These are phyloP conservation scores for Fusarium chlamydosporum DNA, from an alignment of 2,329 filamentous ascomycete genomes.

Conservation along the genomic window DNA sequence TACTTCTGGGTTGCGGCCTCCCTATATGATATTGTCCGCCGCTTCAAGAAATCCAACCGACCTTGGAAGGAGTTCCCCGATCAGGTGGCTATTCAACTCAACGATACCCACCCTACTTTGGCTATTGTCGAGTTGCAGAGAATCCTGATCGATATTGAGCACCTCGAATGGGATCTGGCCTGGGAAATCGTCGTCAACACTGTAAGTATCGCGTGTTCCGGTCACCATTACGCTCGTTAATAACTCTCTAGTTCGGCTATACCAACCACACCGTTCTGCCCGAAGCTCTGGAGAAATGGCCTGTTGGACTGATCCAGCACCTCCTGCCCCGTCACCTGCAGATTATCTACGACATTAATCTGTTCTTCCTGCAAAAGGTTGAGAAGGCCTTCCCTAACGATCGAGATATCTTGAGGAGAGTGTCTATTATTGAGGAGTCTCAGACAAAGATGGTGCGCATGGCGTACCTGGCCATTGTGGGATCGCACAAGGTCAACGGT, in stretches of 20 bases:
- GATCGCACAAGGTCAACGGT: conserved; percentile 99
- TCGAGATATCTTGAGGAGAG: conserved; percentile 83
- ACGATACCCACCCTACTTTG: conserved; percentile 96
- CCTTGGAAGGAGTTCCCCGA: conserved; percentile 93
- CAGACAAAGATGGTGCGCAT: conserved; percentile 98
- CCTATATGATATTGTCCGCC: conserved; percentile 93
- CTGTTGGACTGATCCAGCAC: conserved; percentile 91
- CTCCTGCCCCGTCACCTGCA: conserved; percentile 93
- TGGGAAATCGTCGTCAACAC: conserved; percentile 84
- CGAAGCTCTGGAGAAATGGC: conserved; percentile 98
- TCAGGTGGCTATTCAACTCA: conserved; percentile 96
- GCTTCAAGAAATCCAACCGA: conserved; percentile 97
- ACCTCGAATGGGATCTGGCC: conserved; percentile 91
- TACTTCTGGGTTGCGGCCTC: conserved; percentile 99
- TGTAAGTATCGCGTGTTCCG: conserved; percentile 58
- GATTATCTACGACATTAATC: conserved; percentile 98
- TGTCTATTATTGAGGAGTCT: conserved; percentile 98
- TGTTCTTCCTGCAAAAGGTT: conserved; percentile 90
- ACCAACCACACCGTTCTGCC: conserved; percentile 99
- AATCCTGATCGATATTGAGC: conserved; percentile 90
- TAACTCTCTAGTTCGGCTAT: conserved; percentile 80
- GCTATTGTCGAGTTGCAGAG: conserved; percentile 96
- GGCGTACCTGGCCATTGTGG: conserved; percentile 94
- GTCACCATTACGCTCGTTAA: conserved; percentile 17
- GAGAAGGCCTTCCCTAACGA: conserved; percentile 93